Evolutionary conservation across 1,284 basidiomycete genomes (phyloP).

Genomic region (Ganoderma lucidum): DNA sequence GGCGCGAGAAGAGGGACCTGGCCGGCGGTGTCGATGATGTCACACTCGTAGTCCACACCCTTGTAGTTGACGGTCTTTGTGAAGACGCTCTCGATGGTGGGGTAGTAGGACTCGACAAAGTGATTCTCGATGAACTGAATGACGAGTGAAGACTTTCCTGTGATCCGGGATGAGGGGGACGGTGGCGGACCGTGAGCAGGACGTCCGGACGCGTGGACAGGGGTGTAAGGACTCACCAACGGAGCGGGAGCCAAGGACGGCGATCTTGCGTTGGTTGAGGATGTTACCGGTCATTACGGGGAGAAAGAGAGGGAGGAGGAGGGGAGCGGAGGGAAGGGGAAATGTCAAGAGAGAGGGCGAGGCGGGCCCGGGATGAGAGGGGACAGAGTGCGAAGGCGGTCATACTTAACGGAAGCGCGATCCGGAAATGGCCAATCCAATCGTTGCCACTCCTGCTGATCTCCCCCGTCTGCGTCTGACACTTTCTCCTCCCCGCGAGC

Average conservation of each 20-base stretch:
- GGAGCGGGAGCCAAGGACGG: constrained; percentile 81
- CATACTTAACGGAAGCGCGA: constrained; percentile 17
- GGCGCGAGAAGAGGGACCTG: constrained; percentile 60
- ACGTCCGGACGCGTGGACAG: constrained; percentile 30
- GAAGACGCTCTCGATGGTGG: constrained; percentile 93
- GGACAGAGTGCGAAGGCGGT: constrained; percentile 19
- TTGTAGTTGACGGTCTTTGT: constrained; percentile 87
- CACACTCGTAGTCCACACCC: constrained; percentile 90
- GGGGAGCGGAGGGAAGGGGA: constrained; percentile 16
- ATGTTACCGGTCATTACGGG: constrained; percentile 60
- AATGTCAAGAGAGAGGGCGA: constrained; percentile 9
- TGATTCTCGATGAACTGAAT: constrained; percentile 76
- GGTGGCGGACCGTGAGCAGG: constrained; percentile 17
- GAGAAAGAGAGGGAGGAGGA: constrained; percentile 26
- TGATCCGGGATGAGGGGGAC: constrained; percentile 16
- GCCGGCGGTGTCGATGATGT: constrained; percentile 99
- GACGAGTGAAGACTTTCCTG: constrained; percentile 85
- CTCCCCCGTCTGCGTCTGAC: constrained; percentile 20
- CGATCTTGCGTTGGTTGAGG: constrained; percentile 86
- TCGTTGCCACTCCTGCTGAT: constrained; percentile 25
- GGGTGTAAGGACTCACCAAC: constrained; percentile 64
- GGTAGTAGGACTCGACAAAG: constrained; percentile 88
- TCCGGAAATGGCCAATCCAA: constrained; percentile 15
- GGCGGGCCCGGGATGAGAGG: constrained; percentile 11
- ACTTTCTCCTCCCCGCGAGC: constrained; percentile 17